Evolutionary conservation across 306 rosid genomes (phyloP).

Genomic region (Citrullus amarus): DNA sequence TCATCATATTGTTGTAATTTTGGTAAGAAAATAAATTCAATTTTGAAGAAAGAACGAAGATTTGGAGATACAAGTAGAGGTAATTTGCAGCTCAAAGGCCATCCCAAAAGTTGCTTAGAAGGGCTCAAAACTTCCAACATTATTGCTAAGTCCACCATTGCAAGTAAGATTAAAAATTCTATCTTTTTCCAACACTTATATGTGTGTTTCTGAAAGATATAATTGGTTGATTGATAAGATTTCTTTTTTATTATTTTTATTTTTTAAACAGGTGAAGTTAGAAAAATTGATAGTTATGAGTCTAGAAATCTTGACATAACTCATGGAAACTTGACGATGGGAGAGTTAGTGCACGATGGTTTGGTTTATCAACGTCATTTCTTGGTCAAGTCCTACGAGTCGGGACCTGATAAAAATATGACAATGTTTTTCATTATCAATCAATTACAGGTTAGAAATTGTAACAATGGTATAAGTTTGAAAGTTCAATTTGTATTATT

Average conservation of each 20-base stretch:
- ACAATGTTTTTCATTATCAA: slow-evolving; percentile 2
- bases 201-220: too few relatives aligned
- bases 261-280: not conserved
- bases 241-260: not conserved
- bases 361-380: slow-evolving; percentile 12
- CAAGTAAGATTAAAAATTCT: not conserved
- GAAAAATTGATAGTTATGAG: not conserved
- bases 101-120: too few relatives aligned
- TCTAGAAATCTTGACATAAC: not conserved
- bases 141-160: not conserved
- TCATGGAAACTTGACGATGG: not conserved
- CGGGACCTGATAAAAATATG: slow-evolving; percentile 11
- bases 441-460: slow-evolving; percentile 6
- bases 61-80: not conserved
- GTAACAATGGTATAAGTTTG: too few relatives aligned
- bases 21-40: not conserved
- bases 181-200: not conserved
- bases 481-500: too few relatives aligned
- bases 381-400: slow-evolving; percentile 12
- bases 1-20: not conserved
- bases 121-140: not conserved
- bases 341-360: not conserved
- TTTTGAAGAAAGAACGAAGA: not conserved
- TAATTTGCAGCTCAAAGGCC: not conserved
- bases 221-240: not conserved